A percentile compares a stretch with the other conserved stretches of the same genome.
Conservation (phyloP, 768 basidiomycete species). For the Agaricus blazei region DNA sequence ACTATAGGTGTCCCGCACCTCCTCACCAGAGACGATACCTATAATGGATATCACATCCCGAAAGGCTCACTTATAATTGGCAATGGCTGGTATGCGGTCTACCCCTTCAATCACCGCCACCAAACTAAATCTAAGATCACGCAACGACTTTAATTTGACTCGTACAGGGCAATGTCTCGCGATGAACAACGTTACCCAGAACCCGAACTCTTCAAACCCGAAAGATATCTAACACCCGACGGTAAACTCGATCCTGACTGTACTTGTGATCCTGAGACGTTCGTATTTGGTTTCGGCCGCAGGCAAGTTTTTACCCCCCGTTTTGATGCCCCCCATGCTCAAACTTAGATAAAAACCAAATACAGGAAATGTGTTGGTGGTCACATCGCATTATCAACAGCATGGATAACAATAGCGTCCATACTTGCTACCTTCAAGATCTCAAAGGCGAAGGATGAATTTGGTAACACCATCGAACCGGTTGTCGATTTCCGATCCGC, state of each 20-base stretch:
- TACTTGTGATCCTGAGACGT: constrained; percentile 13
- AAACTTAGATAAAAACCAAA: too few relatives aligned
- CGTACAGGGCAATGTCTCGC: constrained; percentile 32
- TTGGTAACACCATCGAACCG: constrained; percentile 22
- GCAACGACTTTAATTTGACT: neutral
- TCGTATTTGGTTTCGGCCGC: constrained; percentile 26
- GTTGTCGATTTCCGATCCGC: constrained; percentile 15
- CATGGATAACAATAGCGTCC: constrained; percentile 24
- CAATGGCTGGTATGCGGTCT: constrained; percentile 26
- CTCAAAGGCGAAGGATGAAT: constrained; percentile 18
- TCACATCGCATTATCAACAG: constrained; percentile 21
- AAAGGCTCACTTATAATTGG: constrained; percentile 26
- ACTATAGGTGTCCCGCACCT: constrained; percentile 23
- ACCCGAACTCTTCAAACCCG: constrained; percentile 30
- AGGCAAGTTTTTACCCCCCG: constrained; percentile 7
- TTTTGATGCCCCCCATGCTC: neutral
- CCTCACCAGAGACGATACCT: constrained; percentile 24
- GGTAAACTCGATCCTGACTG: constrained; percentile 12
- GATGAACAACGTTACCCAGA: constrained; percentile 32
- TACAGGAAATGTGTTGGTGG: constrained; percentile 25
- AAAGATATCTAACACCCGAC: constrained; percentile 25
- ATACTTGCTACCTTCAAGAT: constrained; percentile 27
- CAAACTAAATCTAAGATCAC: too few relatives aligned
- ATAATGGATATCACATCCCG: constrained; percentile 26
- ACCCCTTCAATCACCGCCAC: neutral